Evolutionary conservation across 495 filamentous ascomycete species (phyloP), one percentile per base, ranked within the genome.

Genomic region (Hyaloscypha variabilis): DNA sequence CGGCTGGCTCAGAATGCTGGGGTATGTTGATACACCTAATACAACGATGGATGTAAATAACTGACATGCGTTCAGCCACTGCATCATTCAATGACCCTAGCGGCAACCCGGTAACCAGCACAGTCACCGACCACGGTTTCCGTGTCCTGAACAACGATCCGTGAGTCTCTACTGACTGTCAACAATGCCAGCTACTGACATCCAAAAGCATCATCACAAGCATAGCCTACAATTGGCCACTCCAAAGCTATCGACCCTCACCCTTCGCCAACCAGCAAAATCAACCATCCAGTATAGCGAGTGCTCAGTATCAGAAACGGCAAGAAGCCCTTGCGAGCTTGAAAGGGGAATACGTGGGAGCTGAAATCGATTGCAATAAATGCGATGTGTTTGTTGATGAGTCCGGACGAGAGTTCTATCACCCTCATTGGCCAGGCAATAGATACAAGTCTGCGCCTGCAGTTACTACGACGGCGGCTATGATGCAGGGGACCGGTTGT

Each of bases 61-160:
- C 39, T 42, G 39, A 42, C 55, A 3, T 30, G 5, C n/a, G n/a
- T 11, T 34, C 25, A 30, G 59, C 59, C 1, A 28, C 59, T 2
- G 21, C 24, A 23, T 28, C 59, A 46, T 62, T 51, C 39, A 62
- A 26, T 52, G 59, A 52, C 21, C 23, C 59, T 50, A 29, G 25
- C 24, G 59, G 59, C 10, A 51, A 23, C 11, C 21, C 25, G 8
- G 24, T 31, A 10, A 23, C 8, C 46, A 50, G 21, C 46, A 62
- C 28, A 2, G 59, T 62, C n/a, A 19, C 39, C 13, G 59, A 62
- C 39, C 59, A 62, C 29, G 59, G 59, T 28, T 62, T 62, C 59
- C 59, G 59, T 26, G 59, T 52, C 4, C 42, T 62, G 24, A 29
- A 28, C 23, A 31, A 62, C 28, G 59, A 62, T 31, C 59, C 59